Evolutionary conservation across 2,329 filamentous ascomycete species (phyloP).

Genomic region (Penicillium sclerotiorum): DNA sequence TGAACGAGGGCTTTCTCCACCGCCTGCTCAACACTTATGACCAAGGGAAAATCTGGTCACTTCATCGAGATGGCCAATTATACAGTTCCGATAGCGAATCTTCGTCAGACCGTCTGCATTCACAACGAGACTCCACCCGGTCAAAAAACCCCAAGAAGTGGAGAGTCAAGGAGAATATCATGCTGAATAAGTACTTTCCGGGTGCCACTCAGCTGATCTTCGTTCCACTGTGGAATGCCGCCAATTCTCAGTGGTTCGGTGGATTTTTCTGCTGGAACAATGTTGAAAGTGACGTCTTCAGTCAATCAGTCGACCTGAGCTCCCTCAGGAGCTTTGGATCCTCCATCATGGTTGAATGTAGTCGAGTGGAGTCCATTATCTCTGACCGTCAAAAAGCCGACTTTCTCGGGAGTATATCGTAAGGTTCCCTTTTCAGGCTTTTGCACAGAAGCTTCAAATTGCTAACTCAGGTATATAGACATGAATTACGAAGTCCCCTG

Average conservation of each 20-base stretch:
- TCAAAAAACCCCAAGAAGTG: conserved; percentile 6
- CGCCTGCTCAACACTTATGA: conserved; percentile 15
- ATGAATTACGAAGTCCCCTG: conserved; percentile 12
- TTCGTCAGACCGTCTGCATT: no score
- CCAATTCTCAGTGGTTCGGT: conserved; percentile 34
- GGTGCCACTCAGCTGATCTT: conserved; percentile 30
- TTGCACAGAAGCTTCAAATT: no score
- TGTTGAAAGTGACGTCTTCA: conserved; percentile 27
- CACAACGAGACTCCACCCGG: background rate
- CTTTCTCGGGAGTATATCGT: conserved; percentile 54
- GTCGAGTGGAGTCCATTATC: conserved; percentile 35
- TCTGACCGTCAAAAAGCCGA: conserved; percentile 52
- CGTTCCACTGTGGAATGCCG: conserved; percentile 35
- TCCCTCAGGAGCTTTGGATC: conserved; percentile 39
- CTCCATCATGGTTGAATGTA: conserved; percentile 40
- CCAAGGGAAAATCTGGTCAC: conserved; percentile 20
- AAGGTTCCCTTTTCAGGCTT: background rate
- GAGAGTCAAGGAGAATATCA: conserved; percentile 8
- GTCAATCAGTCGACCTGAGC: conserved; percentile 30
- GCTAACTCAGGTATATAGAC: no score
- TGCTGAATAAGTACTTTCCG: conserved; percentile 21
- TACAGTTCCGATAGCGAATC: conserved; percentile 19
- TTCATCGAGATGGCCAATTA: conserved; percentile 17
- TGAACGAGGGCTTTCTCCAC: conserved; percentile 15
- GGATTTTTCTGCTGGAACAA: conserved; percentile 28